Conservation (phyloP, 2,329 filamentous ascomycete genomes). For the Incumbomyces delicatus region DNA sequence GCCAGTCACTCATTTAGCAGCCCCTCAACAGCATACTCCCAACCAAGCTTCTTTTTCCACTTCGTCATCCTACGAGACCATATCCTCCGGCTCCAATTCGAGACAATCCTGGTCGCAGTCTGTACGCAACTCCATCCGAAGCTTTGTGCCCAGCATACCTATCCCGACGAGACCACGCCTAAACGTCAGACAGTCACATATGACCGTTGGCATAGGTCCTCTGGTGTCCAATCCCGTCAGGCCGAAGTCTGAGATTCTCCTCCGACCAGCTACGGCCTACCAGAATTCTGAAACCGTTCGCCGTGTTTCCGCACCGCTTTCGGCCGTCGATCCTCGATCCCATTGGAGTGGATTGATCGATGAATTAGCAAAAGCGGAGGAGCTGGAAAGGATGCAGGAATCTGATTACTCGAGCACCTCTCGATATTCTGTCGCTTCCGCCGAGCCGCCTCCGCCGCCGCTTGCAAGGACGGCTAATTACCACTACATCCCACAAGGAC, state of each 20-base stretch:
- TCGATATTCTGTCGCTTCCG: background rate
- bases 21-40: constrained; percentile 9
- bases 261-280: background rate
- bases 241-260: constrained; percentile 9
- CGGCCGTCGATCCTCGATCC: constrained; percentile 33
- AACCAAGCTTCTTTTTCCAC: constrained; percentile 6
- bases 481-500: background rate
- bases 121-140: constrained; percentile 7
- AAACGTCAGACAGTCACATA: constrained; percentile 18
- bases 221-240: constrained; percentile 19
- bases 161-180: constrained; percentile 12
- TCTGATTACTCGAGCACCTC: background rate
- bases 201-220: constrained; percentile 17
- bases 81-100: constrained; percentile 14
- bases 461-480: background rate
- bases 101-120: constrained; percentile 9
- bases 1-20: constrained; percentile 5
- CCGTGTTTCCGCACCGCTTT: constrained; percentile 20
- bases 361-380: constrained; percentile 11
- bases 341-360: constrained; percentile 31
- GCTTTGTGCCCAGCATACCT: constrained; percentile 1
- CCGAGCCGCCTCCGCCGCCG: background rate
- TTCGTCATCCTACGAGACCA: constrained; percentile 20
- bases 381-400: background rate
- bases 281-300: constrained; percentile 7